Percentiles rank a stretch among this genome's conserved stretches.
phyloP scores from a whole-genome alignment of 805 yeast species.

The Priceomyces carsonii region DNA sequence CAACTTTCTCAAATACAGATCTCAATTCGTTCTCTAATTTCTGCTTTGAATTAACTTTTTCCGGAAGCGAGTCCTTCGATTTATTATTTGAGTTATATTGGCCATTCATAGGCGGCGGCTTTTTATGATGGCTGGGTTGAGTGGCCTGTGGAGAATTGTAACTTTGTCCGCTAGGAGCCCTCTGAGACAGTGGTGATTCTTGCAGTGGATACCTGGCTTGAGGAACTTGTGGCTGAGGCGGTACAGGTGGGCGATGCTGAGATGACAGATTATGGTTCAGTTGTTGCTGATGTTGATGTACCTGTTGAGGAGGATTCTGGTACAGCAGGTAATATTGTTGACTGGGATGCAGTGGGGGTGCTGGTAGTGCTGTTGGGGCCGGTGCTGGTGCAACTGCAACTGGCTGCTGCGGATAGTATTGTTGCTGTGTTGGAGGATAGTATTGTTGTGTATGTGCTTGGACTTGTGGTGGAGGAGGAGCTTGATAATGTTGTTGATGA shows the following conservation, averaged over 20 bases:
- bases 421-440: conserved; percentile 13
- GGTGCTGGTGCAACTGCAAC: conserved; percentile 9
- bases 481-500: conserved; percentile 12
- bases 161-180: background rate
- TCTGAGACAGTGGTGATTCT: no score
- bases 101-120: conserved; percentile 14
- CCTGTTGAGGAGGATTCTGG: conserved; percentile 12
- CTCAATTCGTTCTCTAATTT: conserved; percentile 49
- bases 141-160: conserved; percentile 1
- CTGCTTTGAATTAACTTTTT: conserved; percentile 32
- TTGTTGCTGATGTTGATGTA: conserved; percentile 6
- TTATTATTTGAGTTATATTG: conserved; percentile 10
- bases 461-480: conserved; percentile 11
- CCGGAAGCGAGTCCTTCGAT: conserved; percentile 23
- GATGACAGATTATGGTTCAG: conserved; percentile 1
- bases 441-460: conserved; percentile 12
- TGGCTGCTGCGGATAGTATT: conserved; percentile 13
- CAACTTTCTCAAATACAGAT: conserved; percentile 54
- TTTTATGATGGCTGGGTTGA: conserved; percentile 15
- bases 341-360: conserved; percentile 9
- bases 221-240: conserved; percentile 1
- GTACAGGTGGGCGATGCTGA: conserved; percentile 6
- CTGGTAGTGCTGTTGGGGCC: conserved; percentile 10
- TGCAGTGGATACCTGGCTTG: no score
- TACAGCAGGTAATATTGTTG: conserved; percentile 8